phyloP scores from a whole-genome alignment of 2,329 filamentous ascomycete species.

The Aspergillus aculeatus region DNA sequence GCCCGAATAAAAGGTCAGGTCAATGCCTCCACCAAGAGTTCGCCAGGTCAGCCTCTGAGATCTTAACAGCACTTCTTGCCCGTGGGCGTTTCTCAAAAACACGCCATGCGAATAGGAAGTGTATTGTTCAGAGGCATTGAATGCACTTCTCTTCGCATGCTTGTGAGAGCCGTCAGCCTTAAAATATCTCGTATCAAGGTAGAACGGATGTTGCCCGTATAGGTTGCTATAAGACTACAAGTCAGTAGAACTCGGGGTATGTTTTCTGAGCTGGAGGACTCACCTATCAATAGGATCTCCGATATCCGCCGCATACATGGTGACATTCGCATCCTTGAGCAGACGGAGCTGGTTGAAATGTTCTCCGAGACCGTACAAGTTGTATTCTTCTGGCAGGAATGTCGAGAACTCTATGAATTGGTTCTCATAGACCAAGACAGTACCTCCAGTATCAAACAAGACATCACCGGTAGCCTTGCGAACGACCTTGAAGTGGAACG shows the following conservation, averaged over 20 bases:
- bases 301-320: conserved; percentile 66
- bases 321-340: conserved; percentile 70
- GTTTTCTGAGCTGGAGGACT: conserved; percentile 14
- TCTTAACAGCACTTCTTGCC: conserved; percentile 68
- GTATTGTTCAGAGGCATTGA: conserved; percentile 56
- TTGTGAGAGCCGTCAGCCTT: conserved; percentile 53
- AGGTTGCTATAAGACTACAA: conserved; percentile 53
- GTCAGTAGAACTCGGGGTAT: neutral
- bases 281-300: conserved; percentile 54
- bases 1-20: conserved; percentile 77
- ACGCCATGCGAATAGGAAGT: conserved; percentile 72
- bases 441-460: conserved; percentile 65
- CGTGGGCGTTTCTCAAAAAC: conserved; percentile 73
- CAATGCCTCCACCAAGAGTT: conserved; percentile 71
- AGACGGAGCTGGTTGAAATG: conserved; percentile 68
- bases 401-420: conserved; percentile 75
- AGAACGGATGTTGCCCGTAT: conserved; percentile 76
- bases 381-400: conserved; percentile 67
- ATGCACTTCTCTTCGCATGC: conserved; percentile 55
- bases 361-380: conserved; percentile 73
- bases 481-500: conserved; percentile 57
- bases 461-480: conserved; percentile 62
- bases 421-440: conserved; percentile 68
- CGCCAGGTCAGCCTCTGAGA: conserved; percentile 69
- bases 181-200: conserved; percentile 76